A percentile compares a stretch with the other conserved stretches of the same genome.
Evolutionary conservation across 306 rosid genomes (phyloP).

Genomic region (Malus asiatica): DNA sequence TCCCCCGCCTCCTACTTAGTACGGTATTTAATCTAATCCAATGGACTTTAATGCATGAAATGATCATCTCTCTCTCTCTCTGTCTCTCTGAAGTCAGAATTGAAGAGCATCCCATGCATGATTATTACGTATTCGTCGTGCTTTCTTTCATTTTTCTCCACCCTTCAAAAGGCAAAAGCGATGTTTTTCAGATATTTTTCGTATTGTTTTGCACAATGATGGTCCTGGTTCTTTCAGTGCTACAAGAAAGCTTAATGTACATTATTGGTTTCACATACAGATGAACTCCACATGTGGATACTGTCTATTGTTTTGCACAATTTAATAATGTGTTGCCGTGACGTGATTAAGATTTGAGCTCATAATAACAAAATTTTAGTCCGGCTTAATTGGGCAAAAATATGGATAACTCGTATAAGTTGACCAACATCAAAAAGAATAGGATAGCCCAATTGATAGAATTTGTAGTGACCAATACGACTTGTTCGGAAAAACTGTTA

Average conservation of each 20-base stretch:
- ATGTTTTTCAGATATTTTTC: not conserved
- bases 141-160: constrained; percentile 1
- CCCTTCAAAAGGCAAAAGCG: constrained; percentile 1
- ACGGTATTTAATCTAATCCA: constrained; percentile 23
- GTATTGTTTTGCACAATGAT: not conserved
- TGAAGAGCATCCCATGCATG: constrained; percentile 68
- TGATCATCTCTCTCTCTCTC: not conserved
- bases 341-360: not conserved
- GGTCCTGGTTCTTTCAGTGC: not conserved
- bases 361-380: not conserved
- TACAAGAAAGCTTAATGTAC: not conserved
- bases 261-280: too few relatives aligned
- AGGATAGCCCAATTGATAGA: too few relatives aligned
- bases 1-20: constrained; percentile 29
- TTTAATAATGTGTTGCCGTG: not conserved
- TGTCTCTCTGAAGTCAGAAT: not conserved
- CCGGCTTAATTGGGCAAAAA: not conserved
- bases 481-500: too few relatives aligned
- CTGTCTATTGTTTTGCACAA: not conserved
- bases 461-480: too few relatives aligned
- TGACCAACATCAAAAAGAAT: too few relatives aligned
- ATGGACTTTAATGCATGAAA: constrained; percentile 19
- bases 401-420: not conserved
- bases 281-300: not conserved
- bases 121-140: constrained; percentile 55